Evolutionary conservation across 2,329 filamentous ascomycete genomes (phyloP).

Genomic region (Calonectria fujianensis): DNA sequence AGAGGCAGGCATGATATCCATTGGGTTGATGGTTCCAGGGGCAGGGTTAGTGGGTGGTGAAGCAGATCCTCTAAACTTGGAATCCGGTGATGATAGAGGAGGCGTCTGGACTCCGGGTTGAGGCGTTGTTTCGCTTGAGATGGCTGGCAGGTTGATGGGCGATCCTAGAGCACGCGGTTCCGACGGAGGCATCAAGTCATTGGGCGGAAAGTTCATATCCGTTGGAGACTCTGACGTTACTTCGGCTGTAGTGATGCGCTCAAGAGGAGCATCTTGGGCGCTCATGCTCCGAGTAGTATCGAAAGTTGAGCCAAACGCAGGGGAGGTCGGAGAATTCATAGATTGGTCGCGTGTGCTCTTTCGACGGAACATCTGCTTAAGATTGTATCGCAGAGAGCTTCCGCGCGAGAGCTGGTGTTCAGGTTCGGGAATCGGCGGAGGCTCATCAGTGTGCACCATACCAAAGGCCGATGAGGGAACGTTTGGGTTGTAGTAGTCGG

Average conservation of each 20-base stretch:
- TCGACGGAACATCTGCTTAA: constrained; percentile 61
- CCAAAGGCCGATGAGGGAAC: constrained; percentile 65
- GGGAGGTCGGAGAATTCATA: constrained; percentile 53
- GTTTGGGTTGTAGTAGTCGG: constrained; percentile 65
- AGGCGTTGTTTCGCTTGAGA: constrained; percentile 32
- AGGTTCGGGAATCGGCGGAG: constrained; percentile 50
- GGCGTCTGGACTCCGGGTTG: constrained; percentile 50
- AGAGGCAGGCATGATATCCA: constrained; percentile 70
- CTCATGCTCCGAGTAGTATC: constrained; percentile 39
- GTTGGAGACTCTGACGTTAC: constrained; percentile 58
- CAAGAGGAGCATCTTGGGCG: constrained; percentile 46
- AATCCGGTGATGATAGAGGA: constrained; percentile 54
- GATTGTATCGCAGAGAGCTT: constrained; percentile 60
- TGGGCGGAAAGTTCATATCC: constrained; percentile 51
- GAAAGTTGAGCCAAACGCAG: constrained; percentile 44
- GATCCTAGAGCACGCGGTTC: constrained; percentile 48
- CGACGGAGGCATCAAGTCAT: constrained; percentile 42
- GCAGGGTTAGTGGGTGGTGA: constrained; percentile 60
- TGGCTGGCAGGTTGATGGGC: constrained; percentile 47
- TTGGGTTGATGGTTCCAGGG: constrained; percentile 71
- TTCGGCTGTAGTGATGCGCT: constrained; percentile 51
- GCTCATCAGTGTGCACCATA: constrained; percentile 55
- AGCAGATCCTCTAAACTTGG: constrained; percentile 53
- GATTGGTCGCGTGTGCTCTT: constrained; percentile 59
- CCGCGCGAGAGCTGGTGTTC: constrained; percentile 57